phyloP scores from a whole-genome alignment of 306 rosid genomes.

The Begonia peltatifolia region DNA sequence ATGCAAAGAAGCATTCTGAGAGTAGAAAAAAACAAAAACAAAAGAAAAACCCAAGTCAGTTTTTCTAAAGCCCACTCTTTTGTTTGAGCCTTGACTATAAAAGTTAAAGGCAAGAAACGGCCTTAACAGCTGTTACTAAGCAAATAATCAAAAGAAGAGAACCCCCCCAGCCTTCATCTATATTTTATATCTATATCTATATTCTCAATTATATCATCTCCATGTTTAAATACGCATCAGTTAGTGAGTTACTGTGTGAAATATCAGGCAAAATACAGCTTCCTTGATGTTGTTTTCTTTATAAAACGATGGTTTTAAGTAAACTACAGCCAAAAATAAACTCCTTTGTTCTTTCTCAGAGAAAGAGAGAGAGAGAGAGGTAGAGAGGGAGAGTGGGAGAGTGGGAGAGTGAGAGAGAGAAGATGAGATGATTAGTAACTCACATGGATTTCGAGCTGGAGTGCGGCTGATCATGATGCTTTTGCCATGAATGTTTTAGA shows the following conservation, averaged over 20 bases:
- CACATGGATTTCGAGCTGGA: neutral
- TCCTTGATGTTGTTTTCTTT: neutral
- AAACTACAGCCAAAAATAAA: too few relatives aligned
- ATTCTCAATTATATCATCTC: neutral
- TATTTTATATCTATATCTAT: conserved; percentile 2
- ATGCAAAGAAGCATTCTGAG: too few relatives aligned
- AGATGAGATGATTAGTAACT: neutral
- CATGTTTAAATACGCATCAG: neutral
- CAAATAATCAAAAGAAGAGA: conserved; percentile 23
- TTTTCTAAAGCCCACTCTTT: conserved; percentile 19
- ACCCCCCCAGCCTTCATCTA: conserved; percentile 12
- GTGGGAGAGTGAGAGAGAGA: neutral
- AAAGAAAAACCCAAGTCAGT: conserved; percentile 16
- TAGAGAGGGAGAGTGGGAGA: neutral
- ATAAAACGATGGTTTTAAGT: too few relatives aligned
- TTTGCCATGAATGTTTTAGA: neutral
- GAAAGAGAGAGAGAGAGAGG: too few relatives aligned
- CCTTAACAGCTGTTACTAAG: conserved; percentile 50
- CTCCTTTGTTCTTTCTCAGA: neutral
- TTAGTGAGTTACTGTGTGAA: neutral
- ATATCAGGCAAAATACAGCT: neutral
- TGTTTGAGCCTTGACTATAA: conserved; percentile 71
- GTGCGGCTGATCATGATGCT: neutral
- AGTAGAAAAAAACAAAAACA: conserved; percentile 14
- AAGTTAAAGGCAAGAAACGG: conserved; percentile 75